Evolutionary conservation across 768 basidiomycete species (phyloP).

Genomic region (Rhodotorula kratochvilovae): DNA sequence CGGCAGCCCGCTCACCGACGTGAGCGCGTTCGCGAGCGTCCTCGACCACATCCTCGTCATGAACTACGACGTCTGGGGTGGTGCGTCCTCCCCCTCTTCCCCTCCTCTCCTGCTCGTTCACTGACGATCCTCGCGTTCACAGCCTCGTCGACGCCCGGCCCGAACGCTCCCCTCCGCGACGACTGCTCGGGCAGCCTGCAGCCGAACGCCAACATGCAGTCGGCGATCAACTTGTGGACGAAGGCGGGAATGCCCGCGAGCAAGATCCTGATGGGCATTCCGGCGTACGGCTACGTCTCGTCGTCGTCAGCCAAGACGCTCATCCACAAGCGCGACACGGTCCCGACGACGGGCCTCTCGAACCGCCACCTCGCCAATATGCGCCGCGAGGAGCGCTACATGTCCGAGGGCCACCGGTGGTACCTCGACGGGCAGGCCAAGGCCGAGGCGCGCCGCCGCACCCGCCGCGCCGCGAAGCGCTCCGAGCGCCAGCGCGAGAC

Average conservation of each 20-base stretch:
- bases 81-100: constrained; percentile 52
- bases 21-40: constrained; percentile 61
- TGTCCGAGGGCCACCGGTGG: constrained; percentile 21
- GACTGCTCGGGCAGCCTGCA: constrained; percentile 75
- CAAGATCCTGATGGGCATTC: constrained; percentile 76
- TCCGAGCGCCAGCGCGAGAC: neutral
- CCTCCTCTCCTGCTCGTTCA: too few species aligned
- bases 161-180: constrained; percentile 81
- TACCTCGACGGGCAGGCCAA: constrained; percentile 22
- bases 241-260: constrained; percentile 68
- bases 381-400: constrained; percentile 16
- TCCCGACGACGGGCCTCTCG: constrained; percentile 22
- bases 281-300: constrained; percentile 78
- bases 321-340: constrained; percentile 39
- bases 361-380: constrained; percentile 30
- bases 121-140: constrained; percentile 3
- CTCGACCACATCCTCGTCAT: constrained; percentile 83
- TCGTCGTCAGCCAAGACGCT: constrained; percentile 54
- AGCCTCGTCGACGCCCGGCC: constrained; percentile 72
- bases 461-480: constrained; percentile 17
- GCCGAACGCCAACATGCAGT: constrained; percentile 67
- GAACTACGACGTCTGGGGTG: constrained; percentile 87
- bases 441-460: neutral
- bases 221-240: constrained; percentile 68
- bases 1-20: constrained; percentile 63